Conservation (phyloP, 176 grass and related monocot species). For the Saccharum spontaneum region DNA sequence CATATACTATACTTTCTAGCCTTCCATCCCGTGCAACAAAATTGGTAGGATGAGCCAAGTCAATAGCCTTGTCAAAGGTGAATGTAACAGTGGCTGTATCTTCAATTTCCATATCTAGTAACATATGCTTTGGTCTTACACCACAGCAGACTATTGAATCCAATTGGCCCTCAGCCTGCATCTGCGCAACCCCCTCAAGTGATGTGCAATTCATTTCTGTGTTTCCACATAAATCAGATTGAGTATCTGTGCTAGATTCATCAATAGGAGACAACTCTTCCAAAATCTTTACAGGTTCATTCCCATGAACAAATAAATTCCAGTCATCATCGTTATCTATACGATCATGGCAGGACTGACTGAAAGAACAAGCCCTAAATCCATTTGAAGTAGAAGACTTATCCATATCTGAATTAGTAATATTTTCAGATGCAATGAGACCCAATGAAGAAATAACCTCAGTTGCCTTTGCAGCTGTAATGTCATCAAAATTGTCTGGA, state of each 20-base stretch:
- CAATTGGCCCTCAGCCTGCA: slow-evolving; percentile 32
- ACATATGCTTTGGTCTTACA: slow-evolving; percentile 36
- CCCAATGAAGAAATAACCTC: slow-evolving; percentile 25
- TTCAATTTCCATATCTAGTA: slow-evolving; percentile 23
- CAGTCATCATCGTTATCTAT: slow-evolving; percentile 14
- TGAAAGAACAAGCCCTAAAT: slow-evolving; percentile 29
- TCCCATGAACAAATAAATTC: slow-evolving; percentile 24
- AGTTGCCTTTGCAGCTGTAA: slow-evolving; percentile 20
- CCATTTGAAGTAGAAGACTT: slow-evolving; percentile 31
- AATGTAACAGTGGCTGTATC: slow-evolving; percentile 26
- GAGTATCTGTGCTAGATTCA: slow-evolving; percentile 15
- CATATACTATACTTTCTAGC: slow-evolving; percentile 61
- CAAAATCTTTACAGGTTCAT: slow-evolving; percentile 4
- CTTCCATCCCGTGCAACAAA: slow-evolving; percentile 42
- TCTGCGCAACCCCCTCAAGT: slow-evolving; percentile 37
- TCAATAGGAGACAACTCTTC: slow-evolving; percentile 29
- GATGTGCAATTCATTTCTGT: slow-evolving; percentile 22
- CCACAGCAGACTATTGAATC: slow-evolving; percentile 30
- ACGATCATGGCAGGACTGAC: slow-evolving; percentile 26
- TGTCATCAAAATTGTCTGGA: slow-evolving; percentile 22
- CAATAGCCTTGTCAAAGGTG: slow-evolving; percentile 40
- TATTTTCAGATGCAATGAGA: slow-evolving; percentile 15
- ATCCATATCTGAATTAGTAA: slow-evolving; percentile 25
- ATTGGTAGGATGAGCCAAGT: slow-evolving; percentile 27
- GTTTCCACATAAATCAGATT: slow-evolving; percentile 41